phyloP scores from a whole-genome alignment of 257 asterid species.

The Pogostemon cablin region DNA sequence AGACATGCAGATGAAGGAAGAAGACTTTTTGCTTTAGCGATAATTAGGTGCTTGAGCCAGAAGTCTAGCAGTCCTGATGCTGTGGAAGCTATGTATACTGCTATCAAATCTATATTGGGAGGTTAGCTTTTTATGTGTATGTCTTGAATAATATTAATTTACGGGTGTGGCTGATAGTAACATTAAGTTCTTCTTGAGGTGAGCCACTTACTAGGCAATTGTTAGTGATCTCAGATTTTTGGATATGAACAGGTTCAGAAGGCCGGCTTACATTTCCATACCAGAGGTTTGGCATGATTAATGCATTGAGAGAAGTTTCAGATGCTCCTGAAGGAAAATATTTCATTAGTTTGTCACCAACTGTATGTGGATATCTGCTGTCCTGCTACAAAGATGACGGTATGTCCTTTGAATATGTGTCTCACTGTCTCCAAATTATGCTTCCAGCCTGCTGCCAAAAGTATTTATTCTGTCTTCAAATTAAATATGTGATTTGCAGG shows the following conservation, averaged over 20 bases:
- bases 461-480: constrained; percentile 19
- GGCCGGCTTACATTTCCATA: constrained; percentile 97
- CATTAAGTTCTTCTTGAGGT: constrained; percentile 22
- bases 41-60: constrained; percentile 79
- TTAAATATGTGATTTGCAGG: constrained; percentile 55
- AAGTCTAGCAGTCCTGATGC: constrained; percentile 98
- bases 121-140: constrained; percentile 52
- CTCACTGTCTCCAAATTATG: background rate
- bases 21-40: constrained; percentile 73
- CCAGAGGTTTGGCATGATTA: constrained; percentile 90
- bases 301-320: constrained; percentile 76
- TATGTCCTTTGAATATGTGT: constrained; percentile 41
- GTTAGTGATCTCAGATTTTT: constrained; percentile 37
- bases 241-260: constrained; percentile 80
- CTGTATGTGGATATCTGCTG: constrained; percentile 70
- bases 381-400: constrained; percentile 95
- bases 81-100: constrained; percentile 77
- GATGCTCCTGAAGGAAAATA: constrained; percentile 94
- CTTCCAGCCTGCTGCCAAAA: constrained; percentile 24
- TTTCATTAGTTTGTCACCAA: constrained; percentile 69
- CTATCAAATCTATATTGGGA: constrained; percentile 75
- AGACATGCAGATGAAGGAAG: constrained; percentile 93
- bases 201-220: constrained; percentile 18
- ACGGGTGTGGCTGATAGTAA: constrained; percentile 20
- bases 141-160: constrained; percentile 14